These are phyloP conservation scores for Apiospora hydei DNA, from an alignment of 2,329 filamentous ascomycete genomes.

Conservation along the genomic window DNA sequence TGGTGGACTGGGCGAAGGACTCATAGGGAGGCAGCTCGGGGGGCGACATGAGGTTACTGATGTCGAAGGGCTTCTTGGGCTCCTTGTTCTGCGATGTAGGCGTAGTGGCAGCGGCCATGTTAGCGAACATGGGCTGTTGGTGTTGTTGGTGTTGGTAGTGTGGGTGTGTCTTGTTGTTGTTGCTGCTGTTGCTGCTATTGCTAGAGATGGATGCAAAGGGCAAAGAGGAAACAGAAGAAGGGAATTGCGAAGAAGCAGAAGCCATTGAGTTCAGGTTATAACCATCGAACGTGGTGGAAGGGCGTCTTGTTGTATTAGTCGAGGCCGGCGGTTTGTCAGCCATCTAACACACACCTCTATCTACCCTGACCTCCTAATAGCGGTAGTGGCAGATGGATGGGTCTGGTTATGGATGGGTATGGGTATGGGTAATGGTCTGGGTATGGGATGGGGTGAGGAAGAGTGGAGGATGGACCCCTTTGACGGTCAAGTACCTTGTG, in stretches of 20 bases:
- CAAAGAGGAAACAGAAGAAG: conserved; percentile 27
- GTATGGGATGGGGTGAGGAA: neutral
- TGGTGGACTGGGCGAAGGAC: conserved; percentile 52
- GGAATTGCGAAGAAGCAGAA: conserved; percentile 23
- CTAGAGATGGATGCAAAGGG: conserved; percentile 12
- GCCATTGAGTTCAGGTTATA: neutral
- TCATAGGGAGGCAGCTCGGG: conserved; percentile 63
- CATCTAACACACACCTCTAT: neutral
- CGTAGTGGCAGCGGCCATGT: conserved; percentile 29
- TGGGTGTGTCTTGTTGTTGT: neutral
- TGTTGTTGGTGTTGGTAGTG: neutral
- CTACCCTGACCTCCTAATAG: conserved; percentile 10
- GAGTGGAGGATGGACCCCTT: conserved; percentile 17
- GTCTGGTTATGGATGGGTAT: too few relatives aligned
- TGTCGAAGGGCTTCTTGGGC: conserved; percentile 53
- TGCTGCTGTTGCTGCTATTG: neutral
- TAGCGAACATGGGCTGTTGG: conserved; percentile 23
- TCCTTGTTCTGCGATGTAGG: conserved; percentile 30
- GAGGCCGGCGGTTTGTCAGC: conserved; percentile 24
- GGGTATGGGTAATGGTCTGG: too few relatives aligned
- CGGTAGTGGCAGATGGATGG: neutral
- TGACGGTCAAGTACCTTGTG: conserved; percentile 6
- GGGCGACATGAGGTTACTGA: conserved; percentile 69
- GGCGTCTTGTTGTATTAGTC: conserved; percentile 3
- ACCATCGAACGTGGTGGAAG: conserved; percentile 10